phyloP scores from a whole-genome alignment of 176 grass and related monocot species.

The Lolium rigidum region DNA sequence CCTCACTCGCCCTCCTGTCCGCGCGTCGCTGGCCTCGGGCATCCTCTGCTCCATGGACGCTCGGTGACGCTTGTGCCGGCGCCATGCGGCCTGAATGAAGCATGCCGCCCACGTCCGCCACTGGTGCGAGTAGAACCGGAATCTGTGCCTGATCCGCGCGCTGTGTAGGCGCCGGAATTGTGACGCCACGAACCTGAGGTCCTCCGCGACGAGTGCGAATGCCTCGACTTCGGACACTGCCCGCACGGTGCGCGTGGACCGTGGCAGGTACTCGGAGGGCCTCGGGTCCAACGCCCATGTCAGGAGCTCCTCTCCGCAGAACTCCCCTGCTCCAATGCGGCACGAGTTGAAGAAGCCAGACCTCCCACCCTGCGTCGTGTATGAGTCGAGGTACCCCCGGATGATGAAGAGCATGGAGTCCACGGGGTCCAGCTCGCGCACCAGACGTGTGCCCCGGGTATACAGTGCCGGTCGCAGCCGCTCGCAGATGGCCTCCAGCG shows the following conservation, averaged over 20 bases:
- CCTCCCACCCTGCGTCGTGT: conserved; percentile 86
- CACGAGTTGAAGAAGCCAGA: conserved; percentile 94
- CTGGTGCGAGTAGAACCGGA: conserved; percentile 94
- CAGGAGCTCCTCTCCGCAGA: conserved; percentile 97
- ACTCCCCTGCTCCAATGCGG: conserved; percentile 84
- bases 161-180: conserved; percentile 90
- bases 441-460: conserved; percentile 70
- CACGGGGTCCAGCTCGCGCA: conserved; percentile 88
- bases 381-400: conserved; percentile 84
- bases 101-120: conserved; percentile 94
- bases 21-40: conserved; percentile 25
- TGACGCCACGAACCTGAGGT: conserved; percentile 81
- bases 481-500: conserved; percentile 98
- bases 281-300: conserved; percentile 93
- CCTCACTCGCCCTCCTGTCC: conserved; percentile 5
- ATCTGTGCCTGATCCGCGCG: conserved; percentile 76
- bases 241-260: conserved; percentile 83
- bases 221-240: conserved; percentile 94
- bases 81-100: conserved; percentile 96
- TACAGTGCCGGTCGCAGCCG: conserved; percentile 86
- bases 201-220: conserved; percentile 89
- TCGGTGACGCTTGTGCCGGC: conserved; percentile 61
- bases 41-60: conserved; percentile 68
- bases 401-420: conserved; percentile 96
- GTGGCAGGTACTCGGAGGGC: conserved; percentile 57